Evolutionary conservation across 768 basidiomycete genomes (phyloP), one percentile per base, ranked within the genome.

Genomic region (Pleurotus pulmonarius): DNA sequence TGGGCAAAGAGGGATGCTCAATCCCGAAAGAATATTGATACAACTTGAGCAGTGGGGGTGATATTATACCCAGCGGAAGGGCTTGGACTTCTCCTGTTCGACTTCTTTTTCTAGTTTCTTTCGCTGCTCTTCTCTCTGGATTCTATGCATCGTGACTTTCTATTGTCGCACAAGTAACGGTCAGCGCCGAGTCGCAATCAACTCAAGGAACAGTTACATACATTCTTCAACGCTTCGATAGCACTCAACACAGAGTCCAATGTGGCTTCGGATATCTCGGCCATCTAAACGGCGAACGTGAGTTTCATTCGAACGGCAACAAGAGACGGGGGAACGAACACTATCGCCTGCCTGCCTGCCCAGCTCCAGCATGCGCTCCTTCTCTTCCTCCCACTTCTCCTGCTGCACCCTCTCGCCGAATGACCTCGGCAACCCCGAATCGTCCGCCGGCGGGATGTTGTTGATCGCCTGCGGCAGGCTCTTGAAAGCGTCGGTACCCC

Each of bases 301-400:
- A 52, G 37, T 3, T 22, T 44, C 15, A 18, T 39, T 38, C 34
- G 26, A 29, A 46, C 46, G 18, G 20, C 29, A 37, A 24, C 11
- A 15, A 1, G 37, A 20, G n/a, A 41, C 37, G 41, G 37, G 9
- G 43, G 34, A 18, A 67, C 75, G 58, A 44, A 85, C 83, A 38
- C 75, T 74, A 45, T 83, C 81, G 18, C 74, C 70, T 26, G 83
- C 81, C 48, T 82, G 78, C 49, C 70, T 69, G 51, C 78, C 73
- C 2, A 86, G 57, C 18, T 75, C 73, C 43, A 67, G 70, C 51
- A 82, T 51, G 16, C 74, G 76, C 55, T 77, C 78, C 60, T 71
- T 77, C 58, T 84, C 80, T 16, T 75, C 72, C 8, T 75, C 77
- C 78, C 78, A 78, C 37, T 73, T 67, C 57, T 65, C 68, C 13